A percentile compares a stretch with the other conserved stretches of the same genome.
These are phyloP conservation scores for Vanrija humicola DNA, from an alignment of 1,284 basidiomycete genomes.

Conservation along the genomic window DNA sequence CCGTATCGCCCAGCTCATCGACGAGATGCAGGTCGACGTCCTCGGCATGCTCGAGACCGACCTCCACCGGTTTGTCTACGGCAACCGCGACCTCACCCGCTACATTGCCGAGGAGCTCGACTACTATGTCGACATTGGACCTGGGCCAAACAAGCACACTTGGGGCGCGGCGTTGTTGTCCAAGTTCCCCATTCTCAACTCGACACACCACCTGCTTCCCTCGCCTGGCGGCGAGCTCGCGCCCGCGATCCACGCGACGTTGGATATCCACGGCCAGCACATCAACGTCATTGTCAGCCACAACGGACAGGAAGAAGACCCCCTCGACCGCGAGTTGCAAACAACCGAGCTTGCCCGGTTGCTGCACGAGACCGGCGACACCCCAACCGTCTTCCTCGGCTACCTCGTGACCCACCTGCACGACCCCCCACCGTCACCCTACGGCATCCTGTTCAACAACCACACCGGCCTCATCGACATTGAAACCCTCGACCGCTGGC, in stretches of 20 bases:
- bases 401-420: slow-evolving; percentile 75
- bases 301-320: slow-evolving; percentile 92
- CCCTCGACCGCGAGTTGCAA: slow-evolving; percentile 82
- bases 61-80: slow-evolving; percentile 76
- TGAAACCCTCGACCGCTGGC: slow-evolving; percentile 46
- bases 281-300: slow-evolving; percentile 83
- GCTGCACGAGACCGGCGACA: slow-evolving; percentile 66
- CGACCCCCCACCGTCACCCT: slow-evolving; percentile 70
- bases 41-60: slow-evolving; percentile 79
- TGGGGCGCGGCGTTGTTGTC: slow-evolving; percentile 84
- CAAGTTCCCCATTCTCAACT: slow-evolving; percentile 89
- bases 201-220: slow-evolving; percentile 82
- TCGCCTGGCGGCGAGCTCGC: slow-evolving; percentile 82
- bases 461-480: slow-evolving; percentile 53
- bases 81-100: slow-evolving; percentile 82
- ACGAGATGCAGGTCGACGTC: slow-evolving; percentile 76
- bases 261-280: slow-evolving; percentile 75
- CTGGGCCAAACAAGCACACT: slow-evolving; percentile 83
- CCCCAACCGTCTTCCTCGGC: slow-evolving; percentile 80
- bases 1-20: slow-evolving; percentile 68
- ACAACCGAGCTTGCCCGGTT: slow-evolving; percentile 76
- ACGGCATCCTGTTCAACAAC: slow-evolving; percentile 63
- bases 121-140: slow-evolving; percentile 68
- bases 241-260: slow-evolving; percentile 82
- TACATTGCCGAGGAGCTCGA: slow-evolving; percentile 73